A percentile compares a stretch with the other conserved stretches of the same genome.
Conservation (phyloP, 257 asterid species). For the Primulina eburnea region DNA sequence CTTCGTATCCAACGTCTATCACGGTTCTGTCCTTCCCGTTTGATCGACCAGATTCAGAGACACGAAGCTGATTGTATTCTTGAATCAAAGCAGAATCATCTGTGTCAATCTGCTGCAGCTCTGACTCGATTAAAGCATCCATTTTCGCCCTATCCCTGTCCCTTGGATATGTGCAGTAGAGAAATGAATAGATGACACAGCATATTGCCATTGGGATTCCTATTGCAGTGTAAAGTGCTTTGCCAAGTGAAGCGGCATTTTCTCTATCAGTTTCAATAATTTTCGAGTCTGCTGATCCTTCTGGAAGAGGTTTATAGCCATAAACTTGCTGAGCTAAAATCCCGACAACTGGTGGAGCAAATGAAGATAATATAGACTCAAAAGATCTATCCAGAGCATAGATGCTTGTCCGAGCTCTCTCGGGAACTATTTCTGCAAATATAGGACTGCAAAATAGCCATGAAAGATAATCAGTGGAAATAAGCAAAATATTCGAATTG, state of each 20-base stretch:
- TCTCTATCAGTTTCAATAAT: constrained; percentile 56
- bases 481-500: no score
- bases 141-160: constrained; percentile 81
- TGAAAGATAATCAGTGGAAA: neutral
- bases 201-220: constrained; percentile 74
- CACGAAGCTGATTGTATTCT: constrained; percentile 29
- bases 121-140: constrained; percentile 59
- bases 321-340: constrained; percentile 60
- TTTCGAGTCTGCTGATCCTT: constrained; percentile 37
- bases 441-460: constrained; percentile 53
- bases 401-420: constrained; percentile 72
- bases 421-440: constrained; percentile 85
- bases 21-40: constrained; percentile 33
- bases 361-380: constrained; percentile 76
- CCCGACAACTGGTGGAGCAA: constrained; percentile 89
- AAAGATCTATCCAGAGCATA: constrained; percentile 78
- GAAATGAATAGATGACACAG: constrained; percentile 63
- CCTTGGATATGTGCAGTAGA: constrained; percentile 72
- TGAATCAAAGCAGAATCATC: constrained; percentile 31
- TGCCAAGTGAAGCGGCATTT: constrained; percentile 81
- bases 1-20: constrained; percentile 40
- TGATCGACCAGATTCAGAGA: constrained; percentile 24
- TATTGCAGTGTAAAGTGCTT: constrained; percentile 86
- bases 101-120: constrained; percentile 45
- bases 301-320: constrained; percentile 61